Base-by-base conservation (phyloP, 2,329 filamentous ascomycete species). In the Lachnellula hyalina region DNA sequence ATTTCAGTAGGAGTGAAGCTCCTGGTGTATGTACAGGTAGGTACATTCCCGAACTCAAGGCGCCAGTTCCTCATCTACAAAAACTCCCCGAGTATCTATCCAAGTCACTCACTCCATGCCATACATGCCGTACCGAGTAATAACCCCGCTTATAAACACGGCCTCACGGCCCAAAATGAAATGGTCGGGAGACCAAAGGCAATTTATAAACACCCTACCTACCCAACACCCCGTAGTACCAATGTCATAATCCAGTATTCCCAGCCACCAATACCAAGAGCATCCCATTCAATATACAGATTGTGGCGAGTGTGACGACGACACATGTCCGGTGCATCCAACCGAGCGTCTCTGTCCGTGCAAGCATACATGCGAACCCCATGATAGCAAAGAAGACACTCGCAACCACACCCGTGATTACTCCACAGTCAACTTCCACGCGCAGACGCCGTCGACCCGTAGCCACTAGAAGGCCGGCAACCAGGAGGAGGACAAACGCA, bases 381-480 rank as follows among this genome's bases (percentile, higher is more conserved):
- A 79, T 74, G 47, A 83, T 81, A 0, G 82, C 82, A 63, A 84
- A 84, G 56, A 84, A 77, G 41, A 91, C 68, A 59, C 85, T 88
- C 32, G 81, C 76, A 34, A 88, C 77, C 15, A 87, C 83, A 9
- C 87, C 88, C 41, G 89, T 75, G 1, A 88, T 77, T 2, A 89
- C 86, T 8, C 85, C 88, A 0, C 81, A 82, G 63, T 92, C 87
- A 3, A 93, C 89, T 68, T 89, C 83, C n/a, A 83, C 76, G 4
- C 80, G 77, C 61, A 86, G 76, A 68, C 81, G 86, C 66, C 83
- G 85, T 47, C 81, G 78, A 8, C 87, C 88, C 1, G 89, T 89
- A 14, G 76, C 72, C 34, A 88, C 82, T 38, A 94, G 78, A 9
- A 87, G 75, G 38, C 77, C 77, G 0, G 87, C 81, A 34, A 93